Conservation (phyloP, 768 basidiomycete genomes). For the Dioszegia hungarica region DNA sequence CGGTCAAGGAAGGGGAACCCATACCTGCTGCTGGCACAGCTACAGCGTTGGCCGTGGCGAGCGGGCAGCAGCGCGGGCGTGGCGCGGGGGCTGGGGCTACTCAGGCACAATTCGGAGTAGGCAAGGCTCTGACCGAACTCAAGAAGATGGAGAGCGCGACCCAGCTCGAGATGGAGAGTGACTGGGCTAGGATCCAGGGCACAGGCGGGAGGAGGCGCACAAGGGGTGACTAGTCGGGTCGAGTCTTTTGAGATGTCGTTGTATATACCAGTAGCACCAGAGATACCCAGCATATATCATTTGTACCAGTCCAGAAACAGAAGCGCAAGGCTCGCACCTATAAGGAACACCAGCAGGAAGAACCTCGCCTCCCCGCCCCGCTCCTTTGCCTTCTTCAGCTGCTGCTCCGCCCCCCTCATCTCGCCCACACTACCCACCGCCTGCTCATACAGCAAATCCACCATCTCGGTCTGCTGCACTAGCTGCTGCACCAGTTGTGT, state of each 20-base stretch:
- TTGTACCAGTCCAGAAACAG: slow-evolving; percentile 86
- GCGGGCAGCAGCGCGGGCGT: slow-evolving; percentile 7
- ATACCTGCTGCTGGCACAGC: slow-evolving; percentile 29
- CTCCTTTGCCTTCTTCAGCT: slow-evolving; percentile 82
- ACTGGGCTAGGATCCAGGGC: slow-evolving; percentile 44
- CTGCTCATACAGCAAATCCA: slow-evolving; percentile 91
- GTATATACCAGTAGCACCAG: background rate
- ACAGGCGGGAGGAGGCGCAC: slow-evolving; percentile 24
- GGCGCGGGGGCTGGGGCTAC: slow-evolving; percentile 27
- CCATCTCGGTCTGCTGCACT: slow-evolving; percentile 81
- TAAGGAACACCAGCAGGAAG: slow-evolving; percentile 83
- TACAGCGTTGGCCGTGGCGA: slow-evolving; percentile 36
- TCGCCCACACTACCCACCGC: slow-evolving; percentile 79
- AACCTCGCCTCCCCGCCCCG: slow-evolving; percentile 79
- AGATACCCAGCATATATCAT: background rate
- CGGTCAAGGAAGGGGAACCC: slow-evolving; percentile 13
- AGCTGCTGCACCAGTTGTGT: slow-evolving; percentile 85
- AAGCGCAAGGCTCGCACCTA: slow-evolving; percentile 84
- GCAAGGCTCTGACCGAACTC: slow-evolving; percentile 41
- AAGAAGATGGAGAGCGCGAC: slow-evolving; percentile 33
- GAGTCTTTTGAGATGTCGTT: no score
- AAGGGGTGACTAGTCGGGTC: slow-evolving; percentile 26
- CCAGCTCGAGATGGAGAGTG: slow-evolving; percentile 37
- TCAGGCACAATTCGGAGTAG: slow-evolving; percentile 27
- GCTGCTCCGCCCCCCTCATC: slow-evolving; percentile 82